Percentiles rank a stretch among this genome's conserved stretches.
Conservation (phyloP, 139 green algal genomes). For the Asterochloris erici region DNA sequence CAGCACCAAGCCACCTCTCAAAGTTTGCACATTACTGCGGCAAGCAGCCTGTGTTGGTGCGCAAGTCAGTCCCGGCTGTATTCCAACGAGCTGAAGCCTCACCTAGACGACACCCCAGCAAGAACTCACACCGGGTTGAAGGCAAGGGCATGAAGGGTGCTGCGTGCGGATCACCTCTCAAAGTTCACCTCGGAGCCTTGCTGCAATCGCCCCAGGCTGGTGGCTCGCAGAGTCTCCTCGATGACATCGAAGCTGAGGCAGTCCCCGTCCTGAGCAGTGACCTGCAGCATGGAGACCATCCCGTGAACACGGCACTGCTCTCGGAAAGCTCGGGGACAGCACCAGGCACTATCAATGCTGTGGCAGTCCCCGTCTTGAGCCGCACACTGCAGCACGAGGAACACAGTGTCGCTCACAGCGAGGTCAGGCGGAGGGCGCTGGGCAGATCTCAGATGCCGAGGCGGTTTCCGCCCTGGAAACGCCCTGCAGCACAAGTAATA, state of each 20-base stretch:
- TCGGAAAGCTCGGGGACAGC: no score
- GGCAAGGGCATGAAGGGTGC: not conserved
- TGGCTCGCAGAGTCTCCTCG: constrained; percentile 86
- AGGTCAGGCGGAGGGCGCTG: no score
- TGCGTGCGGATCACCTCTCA: constrained; percentile 48
- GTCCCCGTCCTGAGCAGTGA: constrained; percentile 11
- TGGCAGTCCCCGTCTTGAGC: not conserved
- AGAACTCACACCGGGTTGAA: not conserved
- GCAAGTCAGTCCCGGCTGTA: no score
- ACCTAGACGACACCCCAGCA: not conserved
- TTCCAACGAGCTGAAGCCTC: no score
- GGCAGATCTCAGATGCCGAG: no score
- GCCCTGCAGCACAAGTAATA: no score
- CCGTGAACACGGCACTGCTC: no score
- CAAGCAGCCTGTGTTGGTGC: no score
- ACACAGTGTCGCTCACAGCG: not conserved
- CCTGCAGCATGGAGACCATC: no score
- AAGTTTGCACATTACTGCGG: no score
- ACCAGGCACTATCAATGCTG: constrained; percentile 64
- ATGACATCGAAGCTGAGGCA: constrained; percentile 83
- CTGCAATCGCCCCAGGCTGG: constrained; percentile 76
- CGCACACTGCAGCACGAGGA: constrained; percentile 10
- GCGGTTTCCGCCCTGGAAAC: no score
- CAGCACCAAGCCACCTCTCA: no score
- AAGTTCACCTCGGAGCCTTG: constrained; percentile 74